Conservation (phyloP, 2,329 filamentous ascomycete genomes). For the Elsinoe australis region DNA sequence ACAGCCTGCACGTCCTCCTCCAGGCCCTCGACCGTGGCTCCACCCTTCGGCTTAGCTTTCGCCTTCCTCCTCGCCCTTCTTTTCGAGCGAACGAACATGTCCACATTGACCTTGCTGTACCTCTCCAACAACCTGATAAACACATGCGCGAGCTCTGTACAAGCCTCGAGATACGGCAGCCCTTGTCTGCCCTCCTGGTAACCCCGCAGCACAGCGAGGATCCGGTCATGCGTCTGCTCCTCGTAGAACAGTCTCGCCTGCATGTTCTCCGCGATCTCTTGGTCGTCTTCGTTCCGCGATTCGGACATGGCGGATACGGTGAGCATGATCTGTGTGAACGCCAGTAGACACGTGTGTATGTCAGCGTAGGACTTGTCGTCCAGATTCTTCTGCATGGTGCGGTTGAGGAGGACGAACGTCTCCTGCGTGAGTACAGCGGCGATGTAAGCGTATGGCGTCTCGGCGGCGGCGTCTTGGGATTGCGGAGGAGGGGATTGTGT, state of each 20-base stretch:
- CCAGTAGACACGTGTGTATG: slow-evolving; percentile 79
- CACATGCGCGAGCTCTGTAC: slow-evolving; percentile 83
- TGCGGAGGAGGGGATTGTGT: slow-evolving; percentile 22
- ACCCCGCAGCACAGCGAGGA: slow-evolving; percentile 70
- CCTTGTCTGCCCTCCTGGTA: slow-evolving; percentile 75
- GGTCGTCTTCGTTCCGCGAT: slow-evolving; percentile 79
- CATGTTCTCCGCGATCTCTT: slow-evolving; percentile 96
- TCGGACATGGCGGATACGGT: slow-evolving; percentile 89
- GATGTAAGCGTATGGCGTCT: slow-evolving; percentile 75
- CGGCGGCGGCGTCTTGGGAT: slow-evolving; percentile 42
- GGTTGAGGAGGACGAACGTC: slow-evolving; percentile 82
- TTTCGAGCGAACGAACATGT: slow-evolving; percentile 84
- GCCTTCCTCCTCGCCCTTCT: slow-evolving; percentile 66
- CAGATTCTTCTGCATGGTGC: slow-evolving; percentile 67
- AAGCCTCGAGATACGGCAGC: slow-evolving; percentile 85
- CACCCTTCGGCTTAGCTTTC: slow-evolving; percentile 45
- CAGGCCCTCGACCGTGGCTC: slow-evolving; percentile 29
- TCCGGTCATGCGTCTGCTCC: slow-evolving; percentile 81
- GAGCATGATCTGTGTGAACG: slow-evolving; percentile 81
- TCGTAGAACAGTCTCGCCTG: slow-evolving; percentile 98
- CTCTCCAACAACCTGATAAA: slow-evolving; percentile 86
- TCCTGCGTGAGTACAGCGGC: slow-evolving; percentile 89
- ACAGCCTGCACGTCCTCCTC: slow-evolving; percentile 46
- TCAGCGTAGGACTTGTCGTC: slow-evolving; percentile 84
- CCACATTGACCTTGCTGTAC: slow-evolving; percentile 90